Evolutionary conservation across 768 basidiomycete genomes (phyloP).

Genomic region (Pulveroboletus sp.): DNA sequence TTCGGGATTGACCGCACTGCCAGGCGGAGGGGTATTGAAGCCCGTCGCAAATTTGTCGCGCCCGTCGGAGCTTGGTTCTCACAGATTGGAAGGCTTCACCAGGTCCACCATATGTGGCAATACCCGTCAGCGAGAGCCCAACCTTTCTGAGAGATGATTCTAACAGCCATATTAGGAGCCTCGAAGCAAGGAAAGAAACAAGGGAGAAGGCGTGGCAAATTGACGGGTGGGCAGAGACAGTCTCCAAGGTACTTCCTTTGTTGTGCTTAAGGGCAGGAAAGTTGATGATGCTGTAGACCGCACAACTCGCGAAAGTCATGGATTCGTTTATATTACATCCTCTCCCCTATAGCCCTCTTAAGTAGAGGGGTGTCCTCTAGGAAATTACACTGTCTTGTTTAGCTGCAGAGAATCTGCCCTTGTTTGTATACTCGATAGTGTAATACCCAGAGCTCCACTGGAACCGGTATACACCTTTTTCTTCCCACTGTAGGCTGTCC

Average conservation of each 20-base stretch:
- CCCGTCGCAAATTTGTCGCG: conserved; percentile 78
- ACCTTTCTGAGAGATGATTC: conserved; percentile 7
- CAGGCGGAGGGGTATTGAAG: conserved; percentile 93
- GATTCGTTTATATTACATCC: conserved; percentile 80
- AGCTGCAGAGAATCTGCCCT: neutral
- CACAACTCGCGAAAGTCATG: conserved; percentile 83
- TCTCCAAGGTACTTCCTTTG: conserved; percentile 62
- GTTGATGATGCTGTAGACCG: conserved; percentile 54
- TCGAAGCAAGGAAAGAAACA: conserved; percentile 77
- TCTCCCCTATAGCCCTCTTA: conserved; percentile 79
- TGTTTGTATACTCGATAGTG: conserved; percentile 1
- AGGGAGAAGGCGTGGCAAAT: conserved; percentile 91
- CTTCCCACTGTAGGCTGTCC: too few species aligned
- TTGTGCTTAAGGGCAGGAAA: conserved; percentile 11
- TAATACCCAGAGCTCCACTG: neutral
- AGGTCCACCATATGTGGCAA: conserved; percentile 98
- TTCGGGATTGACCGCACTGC: conserved; percentile 6
- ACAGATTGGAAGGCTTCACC: conserved; percentile 76
- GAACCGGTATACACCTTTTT: neutral
- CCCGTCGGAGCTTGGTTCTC: conserved; percentile 93
- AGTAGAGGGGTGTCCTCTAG: conserved; percentile 38
- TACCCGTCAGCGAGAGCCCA: conserved; percentile 62
- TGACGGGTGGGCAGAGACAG: conserved; percentile 94
- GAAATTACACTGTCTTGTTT: neutral
- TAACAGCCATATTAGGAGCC: conserved; percentile 42